Percentiles rank a stretch among this genome's conserved stretches.
phyloP scores from a whole-genome alignment of 2,329 filamentous ascomycete species.

The Stylonectria norvegica region DNA sequence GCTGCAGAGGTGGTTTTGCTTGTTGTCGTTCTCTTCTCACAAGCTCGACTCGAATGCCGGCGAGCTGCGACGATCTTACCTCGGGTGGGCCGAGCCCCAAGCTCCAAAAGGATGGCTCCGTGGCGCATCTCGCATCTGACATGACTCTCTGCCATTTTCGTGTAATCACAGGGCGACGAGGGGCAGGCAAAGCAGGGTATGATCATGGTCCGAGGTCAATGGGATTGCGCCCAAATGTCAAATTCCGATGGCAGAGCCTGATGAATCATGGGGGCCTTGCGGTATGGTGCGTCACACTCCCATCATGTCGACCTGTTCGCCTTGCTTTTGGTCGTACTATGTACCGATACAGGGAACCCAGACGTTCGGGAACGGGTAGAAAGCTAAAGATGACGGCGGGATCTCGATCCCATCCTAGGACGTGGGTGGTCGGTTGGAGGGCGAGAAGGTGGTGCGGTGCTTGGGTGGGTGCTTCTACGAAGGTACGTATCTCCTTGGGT shows the following conservation, averaged over 20 bases:
- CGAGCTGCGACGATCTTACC: slow-evolving; percentile 1
- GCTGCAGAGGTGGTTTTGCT: too few species aligned
- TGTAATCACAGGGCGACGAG: too few species aligned
- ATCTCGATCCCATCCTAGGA: slow-evolving; percentile 29
- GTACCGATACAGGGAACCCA: too few species aligned
- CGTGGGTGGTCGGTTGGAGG: slow-evolving; percentile 11
- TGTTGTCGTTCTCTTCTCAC: too few species aligned
- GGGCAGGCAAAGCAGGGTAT: slow-evolving; percentile 12
- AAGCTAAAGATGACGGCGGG: slow-evolving; percentile 16
- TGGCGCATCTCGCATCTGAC: slow-evolving; percentile 16
- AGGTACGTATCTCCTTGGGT: too few species aligned
- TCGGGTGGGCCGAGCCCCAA: slow-evolving; percentile 1
- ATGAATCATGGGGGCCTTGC: too few species aligned
- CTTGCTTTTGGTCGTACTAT: slow-evolving; percentile 5
- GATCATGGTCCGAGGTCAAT: too few species aligned
- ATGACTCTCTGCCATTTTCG: slow-evolving; percentile 2
- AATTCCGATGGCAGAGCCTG: slow-evolving; percentile 12
- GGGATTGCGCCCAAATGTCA: slow-evolving; percentile 14
- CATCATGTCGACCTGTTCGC: slow-evolving; percentile 5
- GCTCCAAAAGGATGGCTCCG: slow-evolving; percentile 3
- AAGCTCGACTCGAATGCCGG: not conserved
- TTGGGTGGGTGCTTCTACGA: too few species aligned
- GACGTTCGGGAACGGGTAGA: too few species aligned
- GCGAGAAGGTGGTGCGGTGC: too few species aligned
- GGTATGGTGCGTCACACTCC: slow-evolving; percentile 11